Evolutionary conservation across 331 rosid genomes (phyloP), one percentile per base, ranked within the genome.

Genomic region (Cydonia oblonga): DNA sequence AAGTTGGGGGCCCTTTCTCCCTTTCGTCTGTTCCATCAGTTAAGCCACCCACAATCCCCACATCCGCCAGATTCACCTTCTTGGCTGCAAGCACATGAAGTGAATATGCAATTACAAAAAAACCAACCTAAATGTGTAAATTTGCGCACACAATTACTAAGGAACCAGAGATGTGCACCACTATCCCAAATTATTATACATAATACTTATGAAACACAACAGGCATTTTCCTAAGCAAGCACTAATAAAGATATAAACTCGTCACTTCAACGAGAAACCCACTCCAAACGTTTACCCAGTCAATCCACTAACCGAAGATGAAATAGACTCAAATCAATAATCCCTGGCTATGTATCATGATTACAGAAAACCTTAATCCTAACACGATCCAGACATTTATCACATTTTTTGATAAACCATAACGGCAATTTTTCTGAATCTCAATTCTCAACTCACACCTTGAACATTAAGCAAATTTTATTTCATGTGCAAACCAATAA

Each of bases 41-140:
- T 77, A 91, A 76, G 75, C 90, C 97, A 12, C 99, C 97, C 80
- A 95, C 87, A 4, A 91, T 76, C 15, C 99, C 99, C 49, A 95
- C 90, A 49, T 86, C 99, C 8, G 77, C 84, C 73, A 91, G 85
- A 74, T 83, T 75, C 22, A 88, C 96, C 70, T 91, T 91, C 81
- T 95, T 91, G 81, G 99, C 99, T 95, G 92, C 86, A 76, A 69
- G 60, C 71, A 56, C 64, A 83, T 58, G 40, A 51, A 79, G 35
- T 26, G 32, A 68, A 26, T 35, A 49, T 9, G 64, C 32, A 71
- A 69, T 80, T 68, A 63, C 67, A 59, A 25, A 65, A 35, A 35
- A 35, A 72, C 68, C 73, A 24, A 44, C 35, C 68, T 66, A 44
- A 53, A 15, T 54, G 32, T 30, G 44, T 9, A 29, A 62, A 26